phyloP scores from a whole-genome alignment of 2,329 filamentous ascomycete species.

The Didymella exigua region DNA sequence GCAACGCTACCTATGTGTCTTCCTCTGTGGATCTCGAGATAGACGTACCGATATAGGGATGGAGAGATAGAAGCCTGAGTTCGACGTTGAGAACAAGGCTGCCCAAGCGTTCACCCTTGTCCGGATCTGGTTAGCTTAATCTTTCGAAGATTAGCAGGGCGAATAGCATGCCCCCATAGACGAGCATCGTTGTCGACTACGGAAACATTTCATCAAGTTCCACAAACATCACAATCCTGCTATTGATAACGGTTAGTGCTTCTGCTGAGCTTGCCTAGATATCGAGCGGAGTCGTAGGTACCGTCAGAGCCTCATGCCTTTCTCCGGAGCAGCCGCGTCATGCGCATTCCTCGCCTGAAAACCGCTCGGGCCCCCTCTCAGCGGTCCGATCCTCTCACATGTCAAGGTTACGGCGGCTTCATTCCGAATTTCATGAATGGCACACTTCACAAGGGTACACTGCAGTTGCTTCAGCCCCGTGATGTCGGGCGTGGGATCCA shows the following conservation, averaged over 20 bases:
- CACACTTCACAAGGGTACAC: neutral
- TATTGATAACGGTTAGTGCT: neutral
- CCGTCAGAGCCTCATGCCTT: neutral
- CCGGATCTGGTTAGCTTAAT: neutral
- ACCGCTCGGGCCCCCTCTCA: neutral
- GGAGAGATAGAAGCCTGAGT: neutral
- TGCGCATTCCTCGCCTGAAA: conserved; percentile 3
- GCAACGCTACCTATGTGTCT: neutral
- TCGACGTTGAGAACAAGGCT: neutral
- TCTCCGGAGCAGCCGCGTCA: neutral
- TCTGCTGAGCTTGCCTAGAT: neutral
- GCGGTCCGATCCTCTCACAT: neutral
- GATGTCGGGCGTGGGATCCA: neutral
- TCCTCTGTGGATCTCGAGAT: neutral
- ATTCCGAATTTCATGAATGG: neutral
- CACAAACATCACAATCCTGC: neutral
- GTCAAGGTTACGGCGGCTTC: neutral
- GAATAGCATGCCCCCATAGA: neutral
- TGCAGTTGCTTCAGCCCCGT: neutral
- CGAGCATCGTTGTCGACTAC: neutral
- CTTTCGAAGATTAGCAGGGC: neutral
- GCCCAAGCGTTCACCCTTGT: neutral
- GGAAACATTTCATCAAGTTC: too few relatives aligned
- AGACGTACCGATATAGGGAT: neutral
- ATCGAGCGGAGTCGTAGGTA: neutral